These are phyloP conservation scores for Botryosphaeria dothidea DNA, from an alignment of 2,329 filamentous ascomycete species.

Conservation along the genomic window DNA sequence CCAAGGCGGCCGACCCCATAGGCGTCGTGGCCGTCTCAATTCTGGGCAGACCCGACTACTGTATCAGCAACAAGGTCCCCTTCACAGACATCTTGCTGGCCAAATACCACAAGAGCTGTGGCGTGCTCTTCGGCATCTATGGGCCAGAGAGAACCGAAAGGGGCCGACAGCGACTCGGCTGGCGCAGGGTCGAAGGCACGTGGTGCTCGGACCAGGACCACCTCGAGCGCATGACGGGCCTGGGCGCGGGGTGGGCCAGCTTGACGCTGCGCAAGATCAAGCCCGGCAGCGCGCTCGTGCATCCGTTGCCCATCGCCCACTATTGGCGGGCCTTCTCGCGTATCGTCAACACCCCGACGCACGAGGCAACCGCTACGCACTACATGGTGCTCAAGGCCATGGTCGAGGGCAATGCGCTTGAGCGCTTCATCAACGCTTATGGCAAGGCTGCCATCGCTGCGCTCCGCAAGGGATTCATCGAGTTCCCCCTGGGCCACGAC, in stretches of 20 bases:
- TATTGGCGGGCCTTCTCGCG: slow-evolving; percentile 81
- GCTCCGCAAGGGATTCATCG: slow-evolving; percentile 41
- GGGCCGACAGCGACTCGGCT: slow-evolving; percentile 35
- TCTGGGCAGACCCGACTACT: not conserved
- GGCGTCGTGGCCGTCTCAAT: slow-evolving; percentile 61
- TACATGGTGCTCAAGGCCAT: slow-evolving; percentile 54
- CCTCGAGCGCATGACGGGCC: slow-evolving; percentile 77
- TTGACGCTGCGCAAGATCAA: slow-evolving; percentile 72
- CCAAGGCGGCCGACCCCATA: slow-evolving; percentile 66
- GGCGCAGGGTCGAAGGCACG: slow-evolving; percentile 30
- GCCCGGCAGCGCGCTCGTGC: slow-evolving; percentile 49
- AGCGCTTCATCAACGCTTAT: slow-evolving; percentile 78
- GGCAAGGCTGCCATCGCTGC: slow-evolving; percentile 74
- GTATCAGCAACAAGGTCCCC: slow-evolving; percentile 50
- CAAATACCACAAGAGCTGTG: slow-evolving; percentile 79
- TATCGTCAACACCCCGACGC: slow-evolving; percentile 72
- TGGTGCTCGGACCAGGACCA: slow-evolving; percentile 73
- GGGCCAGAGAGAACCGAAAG: slow-evolving; percentile 69
- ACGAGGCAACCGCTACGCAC: slow-evolving; percentile 50
- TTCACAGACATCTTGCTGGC: slow-evolving; percentile 84
- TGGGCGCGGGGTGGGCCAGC: slow-evolving; percentile 81
- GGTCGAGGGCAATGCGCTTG: slow-evolving; percentile 61
- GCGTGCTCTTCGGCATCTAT: slow-evolving; percentile 80
- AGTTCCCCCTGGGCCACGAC: slow-evolving; percentile 16
- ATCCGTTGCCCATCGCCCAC: slow-evolving; percentile 68